These are phyloP conservation scores for Amphicarpaea edgeworthii DNA, from an alignment of 306 rosid genomes.

Conservation along the genomic window DNA sequence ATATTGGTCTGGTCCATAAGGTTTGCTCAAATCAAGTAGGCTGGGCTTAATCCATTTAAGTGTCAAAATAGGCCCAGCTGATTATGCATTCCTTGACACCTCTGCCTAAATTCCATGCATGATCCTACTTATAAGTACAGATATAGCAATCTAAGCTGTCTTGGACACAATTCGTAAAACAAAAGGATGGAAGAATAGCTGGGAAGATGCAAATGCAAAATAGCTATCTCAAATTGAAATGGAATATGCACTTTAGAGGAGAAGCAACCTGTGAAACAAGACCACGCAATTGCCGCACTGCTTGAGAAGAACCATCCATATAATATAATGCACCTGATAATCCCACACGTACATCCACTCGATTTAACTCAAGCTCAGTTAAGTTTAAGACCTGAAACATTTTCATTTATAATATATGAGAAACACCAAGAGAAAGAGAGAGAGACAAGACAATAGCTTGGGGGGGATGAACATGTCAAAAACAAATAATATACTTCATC, in stretches of 20 bases:
- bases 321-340: slow-evolving; percentile 86
- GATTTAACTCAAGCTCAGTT: slow-evolving; percentile 92
- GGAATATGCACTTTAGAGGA: slow-evolving; percentile 42
- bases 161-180: background rate
- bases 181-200: slow-evolving; percentile 15
- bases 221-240: slow-evolving; percentile 28
- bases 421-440: too few species aligned
- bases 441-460: too few species aligned
- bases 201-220: slow-evolving; percentile 39
- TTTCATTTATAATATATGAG: slow-evolving; percentile 44
- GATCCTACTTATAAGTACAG: slow-evolving; percentile 4
- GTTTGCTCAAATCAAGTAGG: slow-evolving; percentile 9
- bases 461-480: too few species aligned
- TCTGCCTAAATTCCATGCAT: slow-evolving; percentile 32
- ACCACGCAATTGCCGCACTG: slow-evolving; percentile 93
- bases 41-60: background rate
- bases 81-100: slow-evolving; percentile 4
- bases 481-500: slow-evolving; percentile 5
- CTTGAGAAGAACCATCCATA: slow-evolving; percentile 99
- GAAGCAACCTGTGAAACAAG: slow-evolving; percentile 94
- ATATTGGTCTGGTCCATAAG: background rate
- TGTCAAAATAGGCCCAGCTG: slow-evolving; percentile 24
- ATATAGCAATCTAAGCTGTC: slow-evolving; percentile 5
- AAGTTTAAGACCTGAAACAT: slow-evolving; percentile 88
- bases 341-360: slow-evolving; percentile 98